Evolutionary conservation across 768 basidiomycete genomes (phyloP), one percentile per base, ranked within the genome.

Genomic region (Hemileccinum rubropunctum): DNA sequence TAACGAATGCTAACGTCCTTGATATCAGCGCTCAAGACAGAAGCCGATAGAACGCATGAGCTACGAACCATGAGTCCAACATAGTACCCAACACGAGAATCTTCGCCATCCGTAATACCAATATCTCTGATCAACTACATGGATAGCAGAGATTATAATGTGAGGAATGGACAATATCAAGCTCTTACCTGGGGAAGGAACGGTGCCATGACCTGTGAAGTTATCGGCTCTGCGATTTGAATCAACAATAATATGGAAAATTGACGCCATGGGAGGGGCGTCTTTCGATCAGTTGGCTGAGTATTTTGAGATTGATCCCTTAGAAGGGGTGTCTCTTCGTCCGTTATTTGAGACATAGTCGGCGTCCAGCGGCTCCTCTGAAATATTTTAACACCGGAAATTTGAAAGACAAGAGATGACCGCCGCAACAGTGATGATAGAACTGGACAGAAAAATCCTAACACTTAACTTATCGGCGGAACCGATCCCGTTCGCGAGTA

Each of bases 151-250:
- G 3, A 15, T 41, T 3, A 30, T 11, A 3, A n/a, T 12, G 6
- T 12, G 4, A 35, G 6, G 21, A 28, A 34, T n/a, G 3, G 40
- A 26, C 12, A 28, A 4, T 6, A 7, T 48, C 8, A 14, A 59
- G 38, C 4, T 42, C 76, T 27, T 53, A 84, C 85, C 72, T 68
- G 65, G 6, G 84, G 84, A 36, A 82, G 77, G 60, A 88, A 89
- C 0, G 88, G 88, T 41, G 80, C 81, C 51, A 89, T 88, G 47
- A 89, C 84, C 52, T 85, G 78, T 9, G 79, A 79, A 5, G 87
- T 84, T 50, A 91, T 63, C 5, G 88, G 87, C 64, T 91, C 88
- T 47, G 86, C 78, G 33, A 89, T 73, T 64, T 88, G 86, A 36
- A 89, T 71, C 54, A 88, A 71, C 51, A 91, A 63, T 3, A 89